Evolutionary conservation across 2,329 filamentous ascomycete genomes (phyloP).

Genomic region (Zymoseptoria tritici): DNA sequence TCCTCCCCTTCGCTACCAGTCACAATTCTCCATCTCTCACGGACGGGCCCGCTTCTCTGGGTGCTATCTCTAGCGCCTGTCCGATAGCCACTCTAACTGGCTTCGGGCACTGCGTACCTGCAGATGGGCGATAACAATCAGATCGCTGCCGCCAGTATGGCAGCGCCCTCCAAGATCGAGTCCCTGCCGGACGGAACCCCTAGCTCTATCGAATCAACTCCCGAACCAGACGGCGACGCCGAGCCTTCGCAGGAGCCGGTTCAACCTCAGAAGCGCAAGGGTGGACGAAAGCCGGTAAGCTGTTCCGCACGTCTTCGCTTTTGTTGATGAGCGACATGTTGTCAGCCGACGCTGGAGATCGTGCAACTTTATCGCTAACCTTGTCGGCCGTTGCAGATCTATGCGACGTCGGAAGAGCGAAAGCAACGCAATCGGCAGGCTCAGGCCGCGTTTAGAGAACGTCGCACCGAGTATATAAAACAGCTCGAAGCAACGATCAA

Average conservation of each 20-base stretch:
- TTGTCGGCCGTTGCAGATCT: constrained; percentile 58
- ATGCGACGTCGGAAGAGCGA: constrained; percentile 95
- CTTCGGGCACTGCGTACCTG: constrained; percentile 36
- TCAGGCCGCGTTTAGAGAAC: constrained; percentile 93
- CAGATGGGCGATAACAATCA: constrained; percentile 43
- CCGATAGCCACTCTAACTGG: constrained; percentile 21
- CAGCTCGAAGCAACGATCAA: constrained; percentile 96
- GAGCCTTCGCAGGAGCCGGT: constrained; percentile 38
- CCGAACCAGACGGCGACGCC: constrained; percentile 37
- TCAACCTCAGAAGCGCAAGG: constrained; percentile 78
- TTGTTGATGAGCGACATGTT: not conserved
- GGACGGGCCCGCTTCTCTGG: constrained; percentile 17
- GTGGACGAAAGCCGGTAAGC: constrained; percentile 90
- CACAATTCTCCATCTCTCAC: constrained; percentile 4
- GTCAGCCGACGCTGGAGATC: constrained; percentile 3
- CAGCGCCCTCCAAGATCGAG: constrained; percentile 40
- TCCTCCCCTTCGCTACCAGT: not conserved
- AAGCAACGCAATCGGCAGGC: constrained; percentile 97
- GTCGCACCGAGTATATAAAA: constrained; percentile 98
- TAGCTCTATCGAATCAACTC: constrained; percentile 43
- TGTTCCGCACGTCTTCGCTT: not conserved
- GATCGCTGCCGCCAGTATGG: constrained; percentile 33
- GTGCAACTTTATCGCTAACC: constrained; percentile 17
- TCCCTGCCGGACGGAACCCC: constrained; percentile 38
- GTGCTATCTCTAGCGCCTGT: constrained; percentile 27